phyloP scores from a whole-genome alignment of 2,329 filamentous ascomycete genomes.

The Ophiostoma sp. region DNA sequence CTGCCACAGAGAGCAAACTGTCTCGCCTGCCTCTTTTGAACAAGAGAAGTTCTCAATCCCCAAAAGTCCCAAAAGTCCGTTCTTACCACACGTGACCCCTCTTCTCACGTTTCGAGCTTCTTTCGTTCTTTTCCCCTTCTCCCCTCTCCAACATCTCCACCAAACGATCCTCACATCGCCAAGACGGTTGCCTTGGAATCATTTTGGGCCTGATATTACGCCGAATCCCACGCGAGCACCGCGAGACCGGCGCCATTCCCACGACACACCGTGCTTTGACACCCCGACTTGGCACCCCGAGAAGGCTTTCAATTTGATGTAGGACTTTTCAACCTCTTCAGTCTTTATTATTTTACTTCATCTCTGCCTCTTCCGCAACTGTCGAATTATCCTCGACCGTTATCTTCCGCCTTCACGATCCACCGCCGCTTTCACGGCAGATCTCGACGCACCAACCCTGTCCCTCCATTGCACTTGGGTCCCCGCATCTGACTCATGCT shows the following conservation, averaged over 20 bases:
- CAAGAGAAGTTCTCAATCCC: background rate
- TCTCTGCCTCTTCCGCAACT: background rate
- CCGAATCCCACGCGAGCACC: conserved; percentile 6
- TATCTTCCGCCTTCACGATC: background rate
- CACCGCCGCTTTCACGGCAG: background rate
- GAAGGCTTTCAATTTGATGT: too few relatives aligned
- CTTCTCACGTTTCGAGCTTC: background rate
- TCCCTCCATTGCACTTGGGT: background rate
- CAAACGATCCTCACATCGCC: background rate
- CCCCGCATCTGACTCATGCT: conserved; percentile 15
- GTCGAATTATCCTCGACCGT: background rate
- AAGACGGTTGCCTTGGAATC: background rate
- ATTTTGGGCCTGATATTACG: background rate
- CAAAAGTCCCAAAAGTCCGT: background rate
- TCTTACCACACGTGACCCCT: background rate
- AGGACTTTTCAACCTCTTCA: background rate
- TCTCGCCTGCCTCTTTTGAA: conserved; percentile 5
- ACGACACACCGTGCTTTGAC: background rate
- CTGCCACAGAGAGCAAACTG: background rate
- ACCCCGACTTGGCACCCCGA: background rate
- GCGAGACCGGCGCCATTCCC: background rate
- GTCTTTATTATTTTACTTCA: background rate
- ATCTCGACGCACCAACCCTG: background rate
- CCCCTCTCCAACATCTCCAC: background rate
- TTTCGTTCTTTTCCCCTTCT: background rate